Evolutionary conservation across 768 basidiomycete species (phyloP).

Genomic region (Mycena chlorophos): DNA sequence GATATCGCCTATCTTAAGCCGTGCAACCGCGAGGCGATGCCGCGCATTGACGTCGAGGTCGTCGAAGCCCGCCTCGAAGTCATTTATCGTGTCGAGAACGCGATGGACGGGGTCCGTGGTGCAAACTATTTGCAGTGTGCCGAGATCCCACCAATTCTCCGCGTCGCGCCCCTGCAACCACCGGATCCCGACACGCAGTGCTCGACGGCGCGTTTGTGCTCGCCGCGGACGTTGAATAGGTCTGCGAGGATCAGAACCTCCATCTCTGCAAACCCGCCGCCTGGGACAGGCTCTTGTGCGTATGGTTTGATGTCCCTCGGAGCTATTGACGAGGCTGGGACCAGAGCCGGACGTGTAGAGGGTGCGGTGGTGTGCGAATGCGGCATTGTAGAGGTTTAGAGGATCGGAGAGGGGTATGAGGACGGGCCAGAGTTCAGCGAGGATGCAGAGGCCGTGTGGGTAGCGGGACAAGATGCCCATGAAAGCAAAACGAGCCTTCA

Average conservation of each 20-base stretch:
- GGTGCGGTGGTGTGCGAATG: constrained; percentile 67
- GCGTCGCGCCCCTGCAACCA: constrained; percentile 87
- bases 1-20: constrained; percentile 76
- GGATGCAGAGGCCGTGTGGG: constrained; percentile 77
- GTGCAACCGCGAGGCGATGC: constrained; percentile 78
- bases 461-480: constrained; percentile 70
- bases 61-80: constrained; percentile 57
- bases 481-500: constrained; percentile 62
- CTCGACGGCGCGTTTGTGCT: constrained; percentile 68
- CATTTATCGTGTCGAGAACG: constrained; percentile 40
- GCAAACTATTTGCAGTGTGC: constrained; percentile 76
- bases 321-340: not conserved
- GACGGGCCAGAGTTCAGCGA: constrained; percentile 75
- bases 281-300: constrained; percentile 28
- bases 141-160: constrained; percentile 77
- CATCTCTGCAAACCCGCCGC: constrained; percentile 59
- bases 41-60: constrained; percentile 75
- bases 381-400: constrained; percentile 63
- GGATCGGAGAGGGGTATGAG: constrained; percentile 75
- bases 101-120: constrained; percentile 32
- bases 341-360: constrained; percentile 46
- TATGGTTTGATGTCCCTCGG: not conserved
- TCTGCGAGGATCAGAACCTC: constrained; percentile 87
- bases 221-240: constrained; percentile 69
- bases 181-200: constrained; percentile 73